Evolutionary conservation across 2,329 filamentous ascomycete species (phyloP).

Genomic region (Tolypocladium tundrense): DNA sequence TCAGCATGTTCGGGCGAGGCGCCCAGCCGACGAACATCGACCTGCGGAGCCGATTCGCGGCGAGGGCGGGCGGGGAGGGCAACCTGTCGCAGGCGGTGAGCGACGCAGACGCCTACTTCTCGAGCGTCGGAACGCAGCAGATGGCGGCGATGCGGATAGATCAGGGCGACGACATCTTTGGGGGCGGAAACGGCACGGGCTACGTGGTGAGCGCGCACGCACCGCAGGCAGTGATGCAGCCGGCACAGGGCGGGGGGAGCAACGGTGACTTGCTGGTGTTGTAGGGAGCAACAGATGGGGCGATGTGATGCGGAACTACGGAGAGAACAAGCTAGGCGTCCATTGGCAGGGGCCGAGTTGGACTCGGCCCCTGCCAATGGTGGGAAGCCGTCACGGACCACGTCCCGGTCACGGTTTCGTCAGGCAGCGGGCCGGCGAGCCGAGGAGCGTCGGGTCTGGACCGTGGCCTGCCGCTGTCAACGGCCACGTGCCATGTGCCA

Average conservation of each 20-base stretch:
- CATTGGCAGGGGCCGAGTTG: too few relatives aligned
- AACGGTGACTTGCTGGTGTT: conserved; percentile 65
- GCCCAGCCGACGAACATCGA: conserved; percentile 41
- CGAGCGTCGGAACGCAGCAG: conserved; percentile 61
- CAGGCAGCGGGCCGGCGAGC: background rate
- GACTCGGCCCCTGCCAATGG: background rate
- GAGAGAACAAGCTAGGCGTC: too few relatives aligned
- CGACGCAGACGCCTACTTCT: conserved; percentile 86
- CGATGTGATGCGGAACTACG: background rate
- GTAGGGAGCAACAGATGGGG: conserved; percentile 18
- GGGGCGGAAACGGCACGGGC: conserved; percentile 43
- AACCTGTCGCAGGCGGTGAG: conserved; percentile 63
- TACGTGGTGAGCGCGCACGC: conserved; percentile 77
- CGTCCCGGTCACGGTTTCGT: background rate
- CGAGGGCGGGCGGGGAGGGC: conserved; percentile 18
- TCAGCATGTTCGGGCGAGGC: conserved; percentile 46
- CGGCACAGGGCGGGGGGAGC: conserved; percentile 49
- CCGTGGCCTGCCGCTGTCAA: background rate
- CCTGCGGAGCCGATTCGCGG: conserved; percentile 24
- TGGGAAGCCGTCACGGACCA: background rate
- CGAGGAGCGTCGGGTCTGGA: background rate
- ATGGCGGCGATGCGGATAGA: conserved; percentile 64
- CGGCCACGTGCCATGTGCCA: background rate
- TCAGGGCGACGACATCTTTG: conserved; percentile 50
- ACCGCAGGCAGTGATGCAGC: conserved; percentile 65